Evolutionary conservation across 2,329 filamentous ascomycete species (phyloP).

Genomic region (Xylariaceae sp.): DNA sequence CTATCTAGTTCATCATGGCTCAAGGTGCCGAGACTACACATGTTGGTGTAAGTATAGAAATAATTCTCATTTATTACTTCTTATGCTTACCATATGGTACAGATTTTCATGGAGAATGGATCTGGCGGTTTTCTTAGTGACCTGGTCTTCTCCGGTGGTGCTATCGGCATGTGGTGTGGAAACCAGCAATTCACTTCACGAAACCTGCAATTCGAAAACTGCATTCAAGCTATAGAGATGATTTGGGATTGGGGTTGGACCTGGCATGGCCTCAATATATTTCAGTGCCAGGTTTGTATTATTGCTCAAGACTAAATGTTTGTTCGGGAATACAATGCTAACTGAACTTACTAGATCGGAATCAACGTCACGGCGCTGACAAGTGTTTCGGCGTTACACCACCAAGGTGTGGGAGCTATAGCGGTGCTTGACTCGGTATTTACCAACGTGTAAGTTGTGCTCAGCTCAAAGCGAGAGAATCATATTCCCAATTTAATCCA

Average conservation of each 20-base stretch:
- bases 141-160: not conserved
- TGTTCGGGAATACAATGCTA: too few relatives aligned
- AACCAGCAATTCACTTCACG: not conserved
- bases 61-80: too few relatives aligned
- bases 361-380: constrained; percentile 79
- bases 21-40: too few relatives aligned
- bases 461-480: too few relatives aligned
- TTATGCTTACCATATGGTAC: too few relatives aligned
- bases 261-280: too few relatives aligned
- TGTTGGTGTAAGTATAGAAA: too few relatives aligned
- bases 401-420: constrained; percentile 80
- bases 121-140: not conserved
- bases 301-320: too few relatives aligned
- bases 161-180: not conserved
- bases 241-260: constrained; percentile 5
- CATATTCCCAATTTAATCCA: too few relatives aligned
- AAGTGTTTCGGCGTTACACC: constrained; percentile 51
- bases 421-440: constrained; percentile 78
- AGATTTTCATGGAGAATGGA: constrained; percentile 1
- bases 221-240: not conserved
- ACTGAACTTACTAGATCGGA: constrained; percentile 64
- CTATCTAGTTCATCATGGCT: too few relatives aligned
- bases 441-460: constrained; percentile 68
- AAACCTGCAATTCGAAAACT: not conserved
- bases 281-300: too few relatives aligned